Base-by-base conservation (phyloP, 2,329 filamentous ascomycete genomes). In the Fusarium albidum region DNA sequence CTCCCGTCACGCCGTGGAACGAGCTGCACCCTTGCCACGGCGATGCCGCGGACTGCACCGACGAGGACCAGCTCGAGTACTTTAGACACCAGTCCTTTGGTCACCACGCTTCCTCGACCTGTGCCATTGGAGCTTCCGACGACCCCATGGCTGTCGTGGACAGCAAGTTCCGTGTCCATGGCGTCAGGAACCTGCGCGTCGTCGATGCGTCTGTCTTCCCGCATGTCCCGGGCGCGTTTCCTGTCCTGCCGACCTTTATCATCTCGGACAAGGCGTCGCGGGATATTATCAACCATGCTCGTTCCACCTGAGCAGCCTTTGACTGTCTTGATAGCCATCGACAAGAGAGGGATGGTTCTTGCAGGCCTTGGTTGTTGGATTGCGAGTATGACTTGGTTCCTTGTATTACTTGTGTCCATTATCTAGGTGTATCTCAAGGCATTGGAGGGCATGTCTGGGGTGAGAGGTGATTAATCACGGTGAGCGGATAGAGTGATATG, bases 191-290 rank as follows among this genome's bases (percentile, higher is more conserved):
- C 42, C 73, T 79, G 17, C 70, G 76, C 51, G 77, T 79, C 5
- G 77, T 79, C 7, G 77, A 79, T 54, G 77, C 75, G 2, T 78
- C 75, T 0, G 72, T 79, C 29, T 79, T 77, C 60, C 77, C 77
- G 4, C 70, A 59, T 4, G 63, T 65, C n/a, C 70, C 70, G 0
- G 70, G 70, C 15, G 71, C 69, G 1, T 69, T 72, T 26, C 71
- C 70, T 0, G 69, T 68, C 9, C 58, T 71, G 5, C 69, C 68
- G 2, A 72, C 68, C 0, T 73, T 60, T 15, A 69, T 73, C 63
- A 65, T 68, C 3, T 68, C 64, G 2, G 70, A 72, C 55, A 72
- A 72, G 63, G 70, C 70, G n/a, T n/a, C n/a, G n/a, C n/a, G n/a
- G n/a, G n/a, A n/a, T n/a, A n/a, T n/a, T n/a, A n/a, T n/a, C n/a